phyloP scores from a whole-genome alignment of 2,329 filamentous ascomycete species.

The Fusarium kyushuense region DNA sequence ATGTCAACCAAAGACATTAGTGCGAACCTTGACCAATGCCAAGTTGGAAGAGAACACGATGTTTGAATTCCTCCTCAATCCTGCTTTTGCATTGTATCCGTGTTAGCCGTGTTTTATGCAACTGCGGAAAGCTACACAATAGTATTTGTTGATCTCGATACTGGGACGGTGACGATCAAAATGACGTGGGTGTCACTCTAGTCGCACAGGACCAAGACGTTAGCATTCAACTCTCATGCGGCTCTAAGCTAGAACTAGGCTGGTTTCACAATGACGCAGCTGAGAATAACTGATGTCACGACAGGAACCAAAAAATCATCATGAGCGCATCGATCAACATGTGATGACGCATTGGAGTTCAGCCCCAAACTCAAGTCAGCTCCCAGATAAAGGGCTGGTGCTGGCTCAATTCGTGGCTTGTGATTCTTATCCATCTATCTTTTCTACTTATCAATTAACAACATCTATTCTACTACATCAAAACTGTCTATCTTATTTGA shows the following conservation, averaged over 20 bases:
- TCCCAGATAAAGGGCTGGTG: slow-evolving; percentile 22
- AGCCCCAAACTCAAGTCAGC: not conserved
- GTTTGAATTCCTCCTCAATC: slow-evolving; percentile 11
- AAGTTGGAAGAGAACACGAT: slow-evolving; percentile 1
- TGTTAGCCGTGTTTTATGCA: not conserved
- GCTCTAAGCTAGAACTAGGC: slow-evolving; percentile 14
- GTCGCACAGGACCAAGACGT: not conserved
- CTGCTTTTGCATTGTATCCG: slow-evolving; percentile 8
- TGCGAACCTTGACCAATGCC: not conserved
- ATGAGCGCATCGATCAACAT: slow-evolving; percentile 22
- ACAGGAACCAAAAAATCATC: slow-evolving; percentile 13
- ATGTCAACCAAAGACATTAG: slow-evolving; percentile 9
- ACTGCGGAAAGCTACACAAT: not conserved
- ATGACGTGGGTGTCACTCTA: slow-evolving; percentile 26
- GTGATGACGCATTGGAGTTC: slow-evolving; percentile 27
- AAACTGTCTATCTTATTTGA: not conserved
- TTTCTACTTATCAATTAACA: not conserved
- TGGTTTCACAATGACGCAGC: slow-evolving; percentile 22
- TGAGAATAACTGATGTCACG: slow-evolving; percentile 26
- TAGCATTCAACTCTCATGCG: not conserved
- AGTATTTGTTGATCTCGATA: slow-evolving; percentile 20
- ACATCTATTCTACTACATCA: not conserved
- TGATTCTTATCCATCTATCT: not conserved
- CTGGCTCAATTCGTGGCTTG: slow-evolving; percentile 19
- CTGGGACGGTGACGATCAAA: slow-evolving; percentile 20